Evolutionary conservation across 148 eudicot species (phyloP), one percentile per base, ranked within the genome.

Genomic region (Fallopia convolvulus): DNA sequence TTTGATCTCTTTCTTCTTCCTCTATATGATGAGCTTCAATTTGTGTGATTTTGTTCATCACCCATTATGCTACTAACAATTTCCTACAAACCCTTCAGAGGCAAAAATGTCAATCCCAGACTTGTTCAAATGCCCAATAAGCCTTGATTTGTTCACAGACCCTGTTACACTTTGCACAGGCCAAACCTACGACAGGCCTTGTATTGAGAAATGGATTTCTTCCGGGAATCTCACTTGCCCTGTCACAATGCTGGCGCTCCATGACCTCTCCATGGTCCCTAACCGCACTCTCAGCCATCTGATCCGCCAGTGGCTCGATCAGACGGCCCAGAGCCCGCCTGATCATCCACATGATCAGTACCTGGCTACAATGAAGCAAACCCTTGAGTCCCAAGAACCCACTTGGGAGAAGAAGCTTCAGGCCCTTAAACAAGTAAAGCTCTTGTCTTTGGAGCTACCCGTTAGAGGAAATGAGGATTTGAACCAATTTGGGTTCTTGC

Each of bases 151-250:
- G 84, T 83, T 92, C 71, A 86, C 75, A 72, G 97, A 92, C 75
- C 97, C 97, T 26, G 97, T 92, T 9, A 92, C 89, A 17, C 83
- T 92, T 1, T 86, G 80, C 79, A 92, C 97, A 26, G 93, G 97
- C 41, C 97, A 92, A 72, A 92, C 97, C 2, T 92, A 90, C 44
- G 93, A 92, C 30, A 77, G 92, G 36, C 81, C 86, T 52, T 83
- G 79, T 82, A 92, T 92, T 61, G 80, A 87, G 46, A 85, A 76
- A 72, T 92, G 97, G 97, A 46, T 92, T 26, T 42, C 86, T 40
- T 78, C 85, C n/a, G 97, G 97, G 0, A 90, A 92, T 30, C 40
- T 76, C 23, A 92, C 93, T 13, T 92, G 97, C 50, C 97, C 97
- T n/a, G 89, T 90, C 48, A 90, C 97, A 82, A 87, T 87, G 88